Conservation (phyloP, 2,329 filamentous ascomycete genomes). For the Penicillium sp. region DNA sequence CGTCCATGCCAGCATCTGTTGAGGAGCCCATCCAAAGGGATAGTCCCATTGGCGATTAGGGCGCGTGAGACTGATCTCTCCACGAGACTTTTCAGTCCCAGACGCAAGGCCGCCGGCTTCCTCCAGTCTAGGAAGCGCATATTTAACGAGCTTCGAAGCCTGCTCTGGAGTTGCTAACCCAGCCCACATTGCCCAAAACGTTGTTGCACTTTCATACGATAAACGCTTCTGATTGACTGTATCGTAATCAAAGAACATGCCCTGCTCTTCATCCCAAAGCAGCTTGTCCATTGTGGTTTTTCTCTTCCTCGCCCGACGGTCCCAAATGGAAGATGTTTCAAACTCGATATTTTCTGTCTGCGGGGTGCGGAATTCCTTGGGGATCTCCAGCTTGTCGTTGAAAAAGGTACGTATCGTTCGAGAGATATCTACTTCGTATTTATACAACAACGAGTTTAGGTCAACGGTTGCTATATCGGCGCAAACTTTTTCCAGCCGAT, state of each 20-base stretch:
- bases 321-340: constrained; percentile 84
- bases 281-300: constrained; percentile 87
- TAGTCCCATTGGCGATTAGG: constrained; percentile 99
- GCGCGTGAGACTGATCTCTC: constrained; percentile 70
- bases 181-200: constrained; percentile 97
- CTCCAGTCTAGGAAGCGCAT: constrained; percentile 83
- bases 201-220: constrained; percentile 85
- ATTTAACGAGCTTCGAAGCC: constrained; percentile 75
- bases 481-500: constrained; percentile 82
- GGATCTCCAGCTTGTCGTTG: constrained; percentile 75
- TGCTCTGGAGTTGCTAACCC: constrained; percentile 81
- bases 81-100: constrained; percentile 84
- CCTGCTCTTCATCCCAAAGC: constrained; percentile 85
- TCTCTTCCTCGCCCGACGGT: constrained; percentile 78
- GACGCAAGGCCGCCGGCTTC: constrained; percentile 82
- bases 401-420: constrained; percentile 81
- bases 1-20: constrained; percentile 97
- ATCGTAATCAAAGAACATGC: constrained; percentile 98
- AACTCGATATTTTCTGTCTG: constrained; percentile 62
- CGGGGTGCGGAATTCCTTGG: constrained; percentile 72
- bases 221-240: constrained; percentile 76
- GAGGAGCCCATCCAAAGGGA: constrained; percentile 95
- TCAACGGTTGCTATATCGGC: constrained; percentile 91
- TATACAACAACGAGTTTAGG: constrained; percentile 90
- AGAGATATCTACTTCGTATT: constrained; percentile 93